Percentiles rank a stretch among this genome's conserved stretches.
These are phyloP conservation scores for Imleria badia DNA, from an alignment of 768 basidiomycete species.

Conservation along the genomic window DNA sequence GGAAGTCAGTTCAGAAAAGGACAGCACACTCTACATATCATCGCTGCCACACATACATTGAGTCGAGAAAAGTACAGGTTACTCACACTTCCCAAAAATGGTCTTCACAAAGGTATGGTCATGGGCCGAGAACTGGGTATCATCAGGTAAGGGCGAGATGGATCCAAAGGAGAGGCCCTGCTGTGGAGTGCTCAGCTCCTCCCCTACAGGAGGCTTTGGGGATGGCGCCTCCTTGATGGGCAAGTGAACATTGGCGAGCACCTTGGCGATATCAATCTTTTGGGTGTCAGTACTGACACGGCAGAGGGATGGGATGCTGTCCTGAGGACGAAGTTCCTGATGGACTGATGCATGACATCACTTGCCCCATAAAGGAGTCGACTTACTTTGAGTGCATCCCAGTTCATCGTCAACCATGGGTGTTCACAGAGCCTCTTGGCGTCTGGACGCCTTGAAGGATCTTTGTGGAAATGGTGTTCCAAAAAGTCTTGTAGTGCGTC, in stretches of 20 bases:
- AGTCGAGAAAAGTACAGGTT: constrained; percentile 1
- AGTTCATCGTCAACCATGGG: constrained; percentile 82
- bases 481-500: constrained; percentile 76
- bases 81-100: constrained; percentile 87
- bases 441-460: constrained; percentile 77
- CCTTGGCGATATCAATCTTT: constrained; percentile 63
- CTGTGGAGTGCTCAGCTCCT: constrained; percentile 37
- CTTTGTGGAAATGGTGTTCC: constrained; percentile 85
- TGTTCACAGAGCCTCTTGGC: constrained; percentile 88
- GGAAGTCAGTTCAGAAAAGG: too few relatives aligned
- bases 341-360: not conserved
- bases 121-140: constrained; percentile 52
- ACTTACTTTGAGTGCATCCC: constrained; percentile 74
- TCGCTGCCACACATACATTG: constrained; percentile 49
- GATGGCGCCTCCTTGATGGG: constrained; percentile 38
- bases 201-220: constrained; percentile 43
- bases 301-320: constrained; percentile 92
- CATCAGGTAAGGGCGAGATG: constrained; percentile 28
- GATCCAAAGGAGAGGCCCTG: constrained; percentile 42
- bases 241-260: constrained; percentile 42
- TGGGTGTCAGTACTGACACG: constrained; percentile 86
- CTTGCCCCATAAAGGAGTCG: not conserved
- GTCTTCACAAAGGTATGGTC: constrained; percentile 90
- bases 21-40: constrained; percentile 87
- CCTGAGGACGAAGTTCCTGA: constrained; percentile 84